Conservation (phyloP, 2,329 filamentous ascomycete genomes). For the Exutisphaerella laricina region DNA sequence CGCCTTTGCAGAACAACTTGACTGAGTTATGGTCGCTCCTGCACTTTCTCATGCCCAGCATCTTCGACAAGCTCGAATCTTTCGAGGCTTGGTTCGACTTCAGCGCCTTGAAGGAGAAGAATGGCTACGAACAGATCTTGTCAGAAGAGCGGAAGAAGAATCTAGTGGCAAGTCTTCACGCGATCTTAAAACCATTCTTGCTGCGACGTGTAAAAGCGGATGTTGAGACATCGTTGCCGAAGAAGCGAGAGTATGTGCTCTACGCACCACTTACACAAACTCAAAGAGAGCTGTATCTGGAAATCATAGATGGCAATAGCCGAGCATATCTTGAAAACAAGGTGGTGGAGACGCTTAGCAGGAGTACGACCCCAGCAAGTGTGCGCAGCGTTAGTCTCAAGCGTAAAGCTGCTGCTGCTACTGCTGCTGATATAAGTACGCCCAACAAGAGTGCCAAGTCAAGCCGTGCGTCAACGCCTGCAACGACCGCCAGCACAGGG, state of each 20-base stretch:
- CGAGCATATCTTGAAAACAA: constrained; percentile 65
- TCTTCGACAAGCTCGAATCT: constrained; percentile 87
- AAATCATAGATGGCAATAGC: constrained; percentile 57
- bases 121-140: constrained; percentile 70
- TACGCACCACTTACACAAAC: constrained; percentile 88
- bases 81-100: constrained; percentile 99
- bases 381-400: constrained; percentile 46
- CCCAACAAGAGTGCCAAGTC: constrained; percentile 69
- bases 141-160: constrained; percentile 72
- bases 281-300: constrained; percentile 84
- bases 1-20: constrained; percentile 90
- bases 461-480: constrained; percentile 69
- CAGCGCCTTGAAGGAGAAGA: constrained; percentile 78
- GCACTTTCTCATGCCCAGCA: constrained; percentile 85
- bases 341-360: constrained; percentile 59
- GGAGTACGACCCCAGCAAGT: constrained; percentile 46
- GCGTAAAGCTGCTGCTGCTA: constrained; percentile 46
- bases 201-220: constrained; percentile 87
- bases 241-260: constrained; percentile 92
- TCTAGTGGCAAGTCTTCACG: constrained; percentile 80
- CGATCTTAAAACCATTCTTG: constrained; percentile 86
- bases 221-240: constrained; percentile 84
- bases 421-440: constrained; percentile 38
- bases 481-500: constrained; percentile 45
- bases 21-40: constrained; percentile 91